Conservation (phyloP, 371 early-diverging fungal species). For the Apophysomyces trapeziformis region DNA sequence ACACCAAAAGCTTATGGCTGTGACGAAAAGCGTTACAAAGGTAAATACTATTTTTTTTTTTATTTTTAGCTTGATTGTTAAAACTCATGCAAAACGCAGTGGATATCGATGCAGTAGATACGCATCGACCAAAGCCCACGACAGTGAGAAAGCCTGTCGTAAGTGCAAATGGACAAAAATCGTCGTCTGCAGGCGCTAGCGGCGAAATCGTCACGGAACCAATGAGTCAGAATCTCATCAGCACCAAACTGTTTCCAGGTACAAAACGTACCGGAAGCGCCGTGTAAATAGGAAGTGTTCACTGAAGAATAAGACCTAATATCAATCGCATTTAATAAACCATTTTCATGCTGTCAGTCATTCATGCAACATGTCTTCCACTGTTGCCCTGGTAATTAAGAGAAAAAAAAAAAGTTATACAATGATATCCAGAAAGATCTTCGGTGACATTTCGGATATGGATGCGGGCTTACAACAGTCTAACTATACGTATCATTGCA, state of each 20-base stretch:
- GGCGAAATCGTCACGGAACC: conserved; percentile 56
- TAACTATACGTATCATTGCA: not conserved
- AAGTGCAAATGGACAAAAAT: conserved; percentile 6
- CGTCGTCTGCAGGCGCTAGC: conserved; percentile 46
- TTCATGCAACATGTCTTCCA: not conserved
- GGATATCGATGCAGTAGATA: conserved; percentile 89
- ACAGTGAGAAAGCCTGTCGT: conserved; percentile 13
- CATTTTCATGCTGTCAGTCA: not conserved
- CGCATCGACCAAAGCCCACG: conserved; percentile 71
- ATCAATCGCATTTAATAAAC: not conserved
- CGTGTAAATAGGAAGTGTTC: conserved; percentile 4
- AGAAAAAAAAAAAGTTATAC: no score
- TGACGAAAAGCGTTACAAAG: conserved; percentile 84
- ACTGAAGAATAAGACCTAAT: not conserved
- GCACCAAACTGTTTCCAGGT: conserved; percentile 45
- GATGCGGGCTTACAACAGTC: no score
- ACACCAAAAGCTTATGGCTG: conserved; percentile 97
- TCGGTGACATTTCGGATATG: no score
- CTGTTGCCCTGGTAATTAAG: no score
- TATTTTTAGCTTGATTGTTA: conserved; percentile 8
- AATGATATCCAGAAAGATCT: no score
- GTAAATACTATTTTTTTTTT: conserved; percentile 19
- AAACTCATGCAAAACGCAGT: conserved; percentile 32
- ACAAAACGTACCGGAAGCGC: conserved; percentile 9
- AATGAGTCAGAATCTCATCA: conserved; percentile 51